Evolutionary conservation across 2,329 filamentous ascomycete species (phyloP).

Genomic region (Calonectria pseudoturangicola): DNA sequence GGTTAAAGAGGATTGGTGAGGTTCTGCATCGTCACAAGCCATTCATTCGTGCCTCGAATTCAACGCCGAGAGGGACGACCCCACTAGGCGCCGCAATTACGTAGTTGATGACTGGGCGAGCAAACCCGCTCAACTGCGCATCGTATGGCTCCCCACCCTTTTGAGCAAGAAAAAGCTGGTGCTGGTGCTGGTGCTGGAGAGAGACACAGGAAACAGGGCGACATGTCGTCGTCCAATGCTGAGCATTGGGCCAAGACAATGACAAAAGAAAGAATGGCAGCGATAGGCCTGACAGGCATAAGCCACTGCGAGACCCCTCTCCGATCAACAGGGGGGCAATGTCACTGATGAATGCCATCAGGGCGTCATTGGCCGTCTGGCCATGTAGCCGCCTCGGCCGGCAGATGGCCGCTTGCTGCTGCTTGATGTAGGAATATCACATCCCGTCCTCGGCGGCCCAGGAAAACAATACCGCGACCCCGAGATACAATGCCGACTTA

Average conservation of each 20-base stretch:
- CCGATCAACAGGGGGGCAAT: slow-evolving; percentile 23
- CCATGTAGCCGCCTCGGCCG: slow-evolving; percentile 37
- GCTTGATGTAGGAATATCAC: slow-evolving; percentile 9
- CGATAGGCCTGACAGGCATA: slow-evolving; percentile 32
- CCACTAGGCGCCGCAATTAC: slow-evolving; percentile 44
- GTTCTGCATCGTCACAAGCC: slow-evolving; percentile 27
- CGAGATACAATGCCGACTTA: slow-evolving; percentile 30
- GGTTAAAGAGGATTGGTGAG: slow-evolving; percentile 33
- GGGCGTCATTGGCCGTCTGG: slow-evolving; percentile 8
- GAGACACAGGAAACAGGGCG: slow-evolving; percentile 2
- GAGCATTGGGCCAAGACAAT: slow-evolving; percentile 1
- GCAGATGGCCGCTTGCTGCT: slow-evolving; percentile 15
- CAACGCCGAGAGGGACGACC: slow-evolving; percentile 35
- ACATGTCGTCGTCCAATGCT: slow-evolving; percentile 21
- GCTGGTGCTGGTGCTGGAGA: not conserved
- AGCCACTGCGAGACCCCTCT: slow-evolving; percentile 29
- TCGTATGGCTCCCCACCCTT: slow-evolving; percentile 7
- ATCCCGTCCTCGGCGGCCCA: not conserved
- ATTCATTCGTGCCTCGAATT: slow-evolving; percentile 33
- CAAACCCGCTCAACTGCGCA: slow-evolving; percentile 26
- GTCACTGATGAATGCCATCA: slow-evolving; percentile 27
- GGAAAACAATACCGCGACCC: slow-evolving; percentile 28
- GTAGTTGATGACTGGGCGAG: slow-evolving; percentile 36
- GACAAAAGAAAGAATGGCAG: slow-evolving; percentile 17
- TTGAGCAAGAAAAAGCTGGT: slow-evolving; percentile 5